Conservation (phyloP, 2,329 filamentous ascomycete genomes). For the Aureobasidium leucospermi region DNA sequence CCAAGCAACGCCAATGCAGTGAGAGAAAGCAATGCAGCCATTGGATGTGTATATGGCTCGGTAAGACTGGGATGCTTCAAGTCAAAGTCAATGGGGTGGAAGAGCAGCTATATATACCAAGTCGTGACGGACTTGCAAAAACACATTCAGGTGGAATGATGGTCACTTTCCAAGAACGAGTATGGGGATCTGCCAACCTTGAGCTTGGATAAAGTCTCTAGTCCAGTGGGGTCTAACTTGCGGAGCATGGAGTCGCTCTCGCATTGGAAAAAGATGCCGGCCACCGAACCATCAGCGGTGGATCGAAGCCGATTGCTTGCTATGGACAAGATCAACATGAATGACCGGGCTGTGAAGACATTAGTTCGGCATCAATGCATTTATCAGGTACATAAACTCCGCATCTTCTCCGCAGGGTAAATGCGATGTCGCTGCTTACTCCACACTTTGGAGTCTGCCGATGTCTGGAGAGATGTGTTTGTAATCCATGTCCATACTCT, state of each 20-base stretch:
- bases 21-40: slow-evolving; percentile 13
- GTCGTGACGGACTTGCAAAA: neutral
- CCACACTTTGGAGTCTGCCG: neutral
- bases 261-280: neutral
- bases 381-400: slow-evolving; percentile 1
- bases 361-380: neutral
- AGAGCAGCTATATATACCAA: slow-evolving; percentile 7
- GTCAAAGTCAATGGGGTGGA: neutral
- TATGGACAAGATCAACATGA: slow-evolving; percentile 6
- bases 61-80: neutral
- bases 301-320: slow-evolving; percentile 1
- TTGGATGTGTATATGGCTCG: neutral
- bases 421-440: neutral
- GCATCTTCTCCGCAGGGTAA: slow-evolving; percentile 13
- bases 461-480: neutral
- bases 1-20: slow-evolving; percentile 10
- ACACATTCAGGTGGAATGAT: neutral
- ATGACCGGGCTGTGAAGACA: neutral
- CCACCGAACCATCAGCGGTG: neutral
- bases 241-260: neutral
- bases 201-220: slow-evolving; percentile 13
- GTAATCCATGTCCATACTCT: neutral
- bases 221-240: neutral
- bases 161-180: neutral
- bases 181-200: slow-evolving; percentile 9